Percentiles rank a stretch among this genome's conserved stretches.
Conservation (phyloP, 306 rosid species). For the Quercus parvula region DNA sequence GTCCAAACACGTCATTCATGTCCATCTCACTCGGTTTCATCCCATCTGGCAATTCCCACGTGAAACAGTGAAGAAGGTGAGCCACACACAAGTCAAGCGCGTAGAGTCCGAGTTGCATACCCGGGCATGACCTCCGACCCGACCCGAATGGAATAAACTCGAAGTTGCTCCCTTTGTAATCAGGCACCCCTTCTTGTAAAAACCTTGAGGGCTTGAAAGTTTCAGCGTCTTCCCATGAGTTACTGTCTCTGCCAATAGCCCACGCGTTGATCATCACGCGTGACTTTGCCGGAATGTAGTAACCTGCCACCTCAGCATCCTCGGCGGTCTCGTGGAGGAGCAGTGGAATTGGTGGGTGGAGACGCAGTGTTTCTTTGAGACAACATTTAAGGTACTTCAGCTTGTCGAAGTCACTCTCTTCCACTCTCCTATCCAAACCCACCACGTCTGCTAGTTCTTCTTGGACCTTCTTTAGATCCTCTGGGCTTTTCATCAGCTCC, state of each 20-base stretch:
- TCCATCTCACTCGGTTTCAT: constrained; percentile 80
- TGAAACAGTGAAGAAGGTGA: constrained; percentile 75
- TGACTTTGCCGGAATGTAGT: constrained; percentile 52
- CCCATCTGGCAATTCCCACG: constrained; percentile 79
- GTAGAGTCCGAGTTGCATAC: constrained; percentile 79
- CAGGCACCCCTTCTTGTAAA: constrained; percentile 43
- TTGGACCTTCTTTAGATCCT: constrained; percentile 57
- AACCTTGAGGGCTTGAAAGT: constrained; percentile 57
- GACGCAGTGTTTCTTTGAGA: constrained; percentile 71
- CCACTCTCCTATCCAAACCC: constrained; percentile 59
- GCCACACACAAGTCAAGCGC: constrained; percentile 72
- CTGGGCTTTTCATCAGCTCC: constrained; percentile 69
- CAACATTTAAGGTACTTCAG: constrained; percentile 48
- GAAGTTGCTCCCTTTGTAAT: constrained; percentile 75
- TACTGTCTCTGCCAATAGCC: constrained; percentile 74
- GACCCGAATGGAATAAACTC: constrained; percentile 93
- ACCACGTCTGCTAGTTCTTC: constrained; percentile 57
- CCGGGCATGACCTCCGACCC: constrained; percentile 93
- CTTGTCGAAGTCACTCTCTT: constrained; percentile 73
- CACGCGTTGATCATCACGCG: constrained; percentile 82
- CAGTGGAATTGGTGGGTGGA: constrained; percentile 90
- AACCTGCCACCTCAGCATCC: constrained; percentile 55
- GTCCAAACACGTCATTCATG: constrained; percentile 79
- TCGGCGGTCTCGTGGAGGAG: constrained; percentile 92
- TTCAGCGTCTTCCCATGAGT: constrained; percentile 62